Base-by-base conservation (phyloP, 176 grass and related monocot genomes). In the Calamus simplicifolius region DNA sequence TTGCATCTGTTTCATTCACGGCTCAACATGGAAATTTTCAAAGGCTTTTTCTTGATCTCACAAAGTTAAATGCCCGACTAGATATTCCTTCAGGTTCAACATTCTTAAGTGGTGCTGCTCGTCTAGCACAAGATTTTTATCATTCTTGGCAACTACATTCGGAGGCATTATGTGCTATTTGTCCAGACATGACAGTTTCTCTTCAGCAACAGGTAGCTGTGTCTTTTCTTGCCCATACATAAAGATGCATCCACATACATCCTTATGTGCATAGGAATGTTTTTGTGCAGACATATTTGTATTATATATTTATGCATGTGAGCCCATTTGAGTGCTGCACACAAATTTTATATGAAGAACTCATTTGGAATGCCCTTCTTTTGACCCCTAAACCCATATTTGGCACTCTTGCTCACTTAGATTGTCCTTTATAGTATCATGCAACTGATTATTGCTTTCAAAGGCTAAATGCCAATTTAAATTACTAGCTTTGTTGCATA, bases 21-120 rank as follows among this genome's bases (percentile, higher is more conserved):
- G 87, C 83, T 48, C 84, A 91, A 55, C 71, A 82, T 56, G 92
- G 92, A 68, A 97, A 85, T 71, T 90, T 97, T 58, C 92, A 97
- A 69, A 85, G 81, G 66, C 72, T 78, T 81, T 87, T 97, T 53
- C 77, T 97, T 35, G 87, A 97, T 76, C 80, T 97, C 63, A 87
- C 83, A 15, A 75, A 76, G 75, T 70, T 89, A 52, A 91, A 61
- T 54, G 67, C 72, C 15, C 75, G 84, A 62, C 62, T 90, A 21
- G 83, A 97, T 71, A 62, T 97, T 48, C 73, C 70, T 21, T 97
- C 87, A 10, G 87, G 83, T 48, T 90, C 69, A n/a, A 63, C 74
- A 80, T 97, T 90, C 64, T 68, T 88, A 75, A 61, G 26, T 64
- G 83, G 92, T 27, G 75, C 78, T 66, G 81, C 77, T 62, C 58